Percentiles rank a stretch among this genome's conserved stretches.
Conservation (phyloP, 2,329 filamentous ascomycete species). For the Trichoderma semiorbis region DNA sequence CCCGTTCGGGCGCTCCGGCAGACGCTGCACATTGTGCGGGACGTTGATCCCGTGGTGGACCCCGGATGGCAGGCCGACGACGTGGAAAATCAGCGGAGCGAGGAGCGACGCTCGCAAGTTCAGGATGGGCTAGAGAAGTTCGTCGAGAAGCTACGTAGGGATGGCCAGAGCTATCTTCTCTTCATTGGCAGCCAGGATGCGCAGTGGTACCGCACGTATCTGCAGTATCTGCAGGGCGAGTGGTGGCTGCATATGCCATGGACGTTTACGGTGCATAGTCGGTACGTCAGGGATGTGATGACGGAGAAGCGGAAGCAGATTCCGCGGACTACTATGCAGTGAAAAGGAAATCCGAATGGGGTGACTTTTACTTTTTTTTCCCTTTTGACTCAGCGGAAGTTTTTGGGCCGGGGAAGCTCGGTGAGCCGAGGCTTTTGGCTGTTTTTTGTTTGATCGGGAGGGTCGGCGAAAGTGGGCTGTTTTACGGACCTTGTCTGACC, state of each 20-base stretch:
- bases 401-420: neutral
- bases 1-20: constrained; percentile 24
- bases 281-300: constrained; percentile 13
- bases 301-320: neutral
- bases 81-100: constrained; percentile 23
- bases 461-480: neutral
- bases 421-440: neutral
- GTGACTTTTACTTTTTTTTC: neutral
- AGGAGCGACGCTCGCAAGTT: constrained; percentile 22
- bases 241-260: constrained; percentile 31
- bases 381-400: neutral
- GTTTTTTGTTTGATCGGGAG: neutral
- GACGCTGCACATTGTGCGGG: constrained; percentile 28
- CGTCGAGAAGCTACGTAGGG: constrained; percentile 22
- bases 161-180: constrained; percentile 26
- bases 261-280: constrained; percentile 23
- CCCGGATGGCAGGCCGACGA: constrained; percentile 27
- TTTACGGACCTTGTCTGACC: neutral
- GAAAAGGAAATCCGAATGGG: neutral
- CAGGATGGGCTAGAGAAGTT: constrained; percentile 25
- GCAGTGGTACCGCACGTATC: constrained; percentile 27
- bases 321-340: neutral
- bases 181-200: constrained; percentile 27
- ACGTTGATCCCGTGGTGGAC: constrained; percentile 27
- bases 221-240: constrained; percentile 26